Evolutionary conservation across 768 basidiomycete species (phyloP), one percentile per base, ranked within the genome.

Genomic region (Panaeolus cyanescens): DNA sequence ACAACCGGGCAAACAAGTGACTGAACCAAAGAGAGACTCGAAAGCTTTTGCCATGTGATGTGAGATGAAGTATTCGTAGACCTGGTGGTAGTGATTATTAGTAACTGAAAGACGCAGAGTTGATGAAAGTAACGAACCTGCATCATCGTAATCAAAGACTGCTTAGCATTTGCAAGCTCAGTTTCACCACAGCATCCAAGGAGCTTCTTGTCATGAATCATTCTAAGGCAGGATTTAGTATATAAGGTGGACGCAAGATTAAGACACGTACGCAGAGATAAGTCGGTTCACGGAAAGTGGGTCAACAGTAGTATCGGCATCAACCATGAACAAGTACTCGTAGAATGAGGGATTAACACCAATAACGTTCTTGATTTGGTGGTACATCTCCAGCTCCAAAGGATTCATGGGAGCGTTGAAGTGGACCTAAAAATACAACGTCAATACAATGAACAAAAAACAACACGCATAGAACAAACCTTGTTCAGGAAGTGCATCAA

Each of bases 11-110:
- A 99, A 82, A 85, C 97, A 99, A 39, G 96, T 99, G 63, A 99
- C 96, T 13, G 95, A 97, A 54, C 96, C 96, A 70, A 99, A 99
- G 9, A 99, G 82, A 67, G 86, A 89, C 77, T 99, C 97, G 76
- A 99, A 99, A 1, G 96, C 94, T 75, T 99, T 99, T 55, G 97
- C 94, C 83, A 99, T 89, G 76, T 99, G 95, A 77, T 99, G 97
- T 0, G 95, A 98, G 68, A 99, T 95, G 80, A 94, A 99, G 83
- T 99, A 98, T 72, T 98, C 96, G 80, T 98, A 99, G 32, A 98
- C 96, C 89, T 92, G 61, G 1, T 28, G 59, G 7, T 61, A 58
- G 13, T 56, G 65, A 19, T 54, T 36, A 39, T 50, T 7, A 64
- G 37, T 32, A 28, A 8, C 10, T 9, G 2, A 17, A 3, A 30